phyloP scores from a whole-genome alignment of 2,329 filamentous ascomycete species.

The Aspergillus alliaceus region DNA sequence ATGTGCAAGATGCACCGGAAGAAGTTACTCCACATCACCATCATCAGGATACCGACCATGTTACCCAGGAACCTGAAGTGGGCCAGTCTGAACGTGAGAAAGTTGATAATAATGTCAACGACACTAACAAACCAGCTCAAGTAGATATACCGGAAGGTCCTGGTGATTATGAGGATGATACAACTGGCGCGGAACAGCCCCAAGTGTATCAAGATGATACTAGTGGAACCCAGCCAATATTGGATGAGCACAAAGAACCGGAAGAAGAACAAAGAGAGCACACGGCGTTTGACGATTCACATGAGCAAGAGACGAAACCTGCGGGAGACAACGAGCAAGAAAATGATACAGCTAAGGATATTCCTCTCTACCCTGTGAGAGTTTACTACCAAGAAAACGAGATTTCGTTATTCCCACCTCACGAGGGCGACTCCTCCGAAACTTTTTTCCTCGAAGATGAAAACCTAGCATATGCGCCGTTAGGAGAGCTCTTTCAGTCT shows the following conservation, averaged over 20 bases:
- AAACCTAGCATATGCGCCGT: constrained; percentile 51
- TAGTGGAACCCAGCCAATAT: constrained; percentile 9
- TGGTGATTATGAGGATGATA: constrained; percentile 5
- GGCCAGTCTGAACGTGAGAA: constrained; percentile 2
- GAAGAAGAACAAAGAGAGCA: constrained; percentile 4
- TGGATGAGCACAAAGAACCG: constrained; percentile 10
- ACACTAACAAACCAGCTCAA: constrained; percentile 25
- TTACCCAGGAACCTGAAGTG: constrained; percentile 8
- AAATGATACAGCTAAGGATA: constrained; percentile 4
- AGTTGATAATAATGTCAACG: constrained; percentile 8
- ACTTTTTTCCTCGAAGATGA: constrained; percentile 59
- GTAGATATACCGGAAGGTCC: constrained; percentile 1
- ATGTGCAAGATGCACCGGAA: neutral
- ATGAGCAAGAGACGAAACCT: constrained; percentile 5
- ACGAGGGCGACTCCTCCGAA: constrained; percentile 53
- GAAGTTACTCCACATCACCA: constrained; percentile 3
- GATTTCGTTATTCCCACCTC: constrained; percentile 60
- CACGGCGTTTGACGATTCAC: constrained; percentile 6
- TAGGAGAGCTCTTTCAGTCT: constrained; percentile 57
- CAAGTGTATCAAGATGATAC: constrained; percentile 18
- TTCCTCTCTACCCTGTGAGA: constrained; percentile 48
- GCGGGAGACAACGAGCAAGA: constrained; percentile 12
- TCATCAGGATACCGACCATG: constrained; percentile 7
- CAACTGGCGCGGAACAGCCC: constrained; percentile 1
- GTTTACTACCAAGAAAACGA: constrained; percentile 57